A percentile compares a stretch with the other conserved stretches of the same genome.
Evolutionary conservation across 768 basidiomycete genomes (phyloP).

Genomic region (Harrya chromipes): DNA sequence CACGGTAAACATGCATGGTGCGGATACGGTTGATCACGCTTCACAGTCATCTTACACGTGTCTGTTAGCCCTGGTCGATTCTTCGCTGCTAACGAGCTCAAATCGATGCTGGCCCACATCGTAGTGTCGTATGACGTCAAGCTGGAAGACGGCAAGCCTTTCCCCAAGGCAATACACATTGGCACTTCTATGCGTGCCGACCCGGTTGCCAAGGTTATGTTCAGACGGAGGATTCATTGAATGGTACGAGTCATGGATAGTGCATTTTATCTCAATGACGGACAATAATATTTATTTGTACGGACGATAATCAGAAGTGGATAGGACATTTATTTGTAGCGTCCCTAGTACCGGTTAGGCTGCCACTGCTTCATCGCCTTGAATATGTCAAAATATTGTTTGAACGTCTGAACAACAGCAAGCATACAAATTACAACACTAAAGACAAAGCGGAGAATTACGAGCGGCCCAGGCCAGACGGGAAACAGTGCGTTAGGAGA

Average conservation of each 20-base stretch:
- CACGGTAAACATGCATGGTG: conserved; percentile 23
- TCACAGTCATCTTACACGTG: neutral
- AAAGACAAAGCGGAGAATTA: neutral
- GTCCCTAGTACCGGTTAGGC: neutral
- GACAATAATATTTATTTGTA: too few relatives aligned
- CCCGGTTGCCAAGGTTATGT: conserved; percentile 1
- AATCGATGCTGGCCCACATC: conserved; percentile 10
- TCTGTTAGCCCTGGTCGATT: conserved; percentile 7
- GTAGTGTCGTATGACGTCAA: conserved; percentile 9
- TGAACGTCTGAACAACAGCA: neutral
- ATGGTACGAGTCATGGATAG: too few relatives aligned
- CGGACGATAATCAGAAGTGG: too few relatives aligned
- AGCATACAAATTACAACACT: neutral
- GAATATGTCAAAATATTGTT: neutral
- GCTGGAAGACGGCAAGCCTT: neutral
- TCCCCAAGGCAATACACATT: conserved; percentile 6
- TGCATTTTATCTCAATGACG: too few relatives aligned
- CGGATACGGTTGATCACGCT: neutral
- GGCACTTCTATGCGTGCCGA: neutral
- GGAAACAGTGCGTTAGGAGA: neutral
- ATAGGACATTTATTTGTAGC: too few relatives aligned
- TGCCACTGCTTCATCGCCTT: conserved; percentile 5
- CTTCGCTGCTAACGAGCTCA: conserved; percentile 7
- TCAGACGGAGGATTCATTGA: neutral
- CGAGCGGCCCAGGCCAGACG: neutral